phyloP scores from a whole-genome alignment of 345 rosid genomes.

The Populus simonii region DNA sequence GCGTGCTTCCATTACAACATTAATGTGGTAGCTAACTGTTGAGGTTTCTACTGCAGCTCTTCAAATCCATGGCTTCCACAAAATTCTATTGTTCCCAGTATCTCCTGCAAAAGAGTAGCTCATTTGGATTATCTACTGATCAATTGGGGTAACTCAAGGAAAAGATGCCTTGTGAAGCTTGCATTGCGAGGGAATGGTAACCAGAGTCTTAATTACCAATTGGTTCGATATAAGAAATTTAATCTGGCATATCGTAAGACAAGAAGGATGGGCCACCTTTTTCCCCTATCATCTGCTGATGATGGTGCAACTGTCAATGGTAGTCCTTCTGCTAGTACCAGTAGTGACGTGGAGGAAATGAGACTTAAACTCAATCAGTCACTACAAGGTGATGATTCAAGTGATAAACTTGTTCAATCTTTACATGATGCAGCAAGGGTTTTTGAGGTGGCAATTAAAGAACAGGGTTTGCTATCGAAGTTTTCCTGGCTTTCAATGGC shows the following conservation, averaged over 20 bases:
- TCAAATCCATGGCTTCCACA: slow-evolving; percentile 44
- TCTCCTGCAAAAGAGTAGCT: slow-evolving; percentile 37
- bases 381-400: slow-evolving; percentile 58
- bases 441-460: slow-evolving; percentile 73
- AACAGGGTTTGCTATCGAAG: slow-evolving; percentile 48
- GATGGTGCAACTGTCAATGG: slow-evolving; percentile 79
- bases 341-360: slow-evolving; percentile 62
- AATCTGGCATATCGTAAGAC: slow-evolving; percentile 24
- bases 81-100: slow-evolving; percentile 38
- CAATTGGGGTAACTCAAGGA: slow-evolving; percentile 49
- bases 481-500: slow-evolving; percentile 81
- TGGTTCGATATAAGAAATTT: slow-evolving; percentile 31
- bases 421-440: slow-evolving; percentile 83
- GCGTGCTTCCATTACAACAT: not conserved
- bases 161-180: slow-evolving; percentile 33
- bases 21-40: slow-evolving; percentile 15
- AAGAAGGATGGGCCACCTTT: slow-evolving; percentile 33
- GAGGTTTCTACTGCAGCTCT: slow-evolving; percentile 41
- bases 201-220: slow-evolving; percentile 13
- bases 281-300: slow-evolving; percentile 60
- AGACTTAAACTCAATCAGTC: slow-evolving; percentile 64
- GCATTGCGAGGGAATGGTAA: slow-evolving; percentile 32
- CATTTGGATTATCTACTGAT: slow-evolving; percentile 40
- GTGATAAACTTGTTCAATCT: slow-evolving; percentile 75
- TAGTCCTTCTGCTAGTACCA: slow-evolving; percentile 41